Evolutionary conservation across 176 grass and related monocot species (phyloP), one percentile per base, ranked within the genome.

Genomic region (Tuctoria greenei): DNA sequence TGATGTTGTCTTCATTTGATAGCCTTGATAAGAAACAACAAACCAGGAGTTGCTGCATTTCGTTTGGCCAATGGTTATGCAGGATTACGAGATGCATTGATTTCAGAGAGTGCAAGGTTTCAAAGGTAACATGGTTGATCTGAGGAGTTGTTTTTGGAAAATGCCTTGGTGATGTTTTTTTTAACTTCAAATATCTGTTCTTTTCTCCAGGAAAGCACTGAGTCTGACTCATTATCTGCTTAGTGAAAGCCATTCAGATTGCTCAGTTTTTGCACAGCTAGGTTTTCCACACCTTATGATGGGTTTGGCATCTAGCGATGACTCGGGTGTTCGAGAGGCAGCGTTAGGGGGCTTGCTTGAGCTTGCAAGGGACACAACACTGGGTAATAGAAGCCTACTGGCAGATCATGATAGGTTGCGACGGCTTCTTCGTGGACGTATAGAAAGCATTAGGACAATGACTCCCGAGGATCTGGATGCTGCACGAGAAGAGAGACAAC

Each of bases 21-120:
- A 97, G 94, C 91, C 50, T 89, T 97, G 67, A 93, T 97, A 58
- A 79, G 91, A 64, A 93, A 97, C 76, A 91, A 93, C 65, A 91
- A 83, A 77, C 83, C 78, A 64, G 91, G 88, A 76, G 79, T 84
- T 72, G 25, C 83, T 62, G 88, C 95, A 73, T 97, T 97, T 83
- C 84, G 86, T 72, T 81, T 91, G 65, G 81, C 91, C 50, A 93
- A 97, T 81, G 88, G 91, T 46, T 93, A 91, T 76, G 62, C 88
- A 51, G 94, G 94, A 38, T 74, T 91, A 34, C 83, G 83, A 83
- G 91, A 93, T 63, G 94, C 94, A 36, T 85, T 97, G 73, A 86
- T 66, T 79, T 86, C 88, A 60, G 88, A 91, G 35, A 73, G 71
- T 71, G 72, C 75, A 54, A 97, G 86, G 79, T 97, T 93, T 79